phyloP scores from a whole-genome alignment of 148 eudicot species.

The Cornus florida region DNA sequence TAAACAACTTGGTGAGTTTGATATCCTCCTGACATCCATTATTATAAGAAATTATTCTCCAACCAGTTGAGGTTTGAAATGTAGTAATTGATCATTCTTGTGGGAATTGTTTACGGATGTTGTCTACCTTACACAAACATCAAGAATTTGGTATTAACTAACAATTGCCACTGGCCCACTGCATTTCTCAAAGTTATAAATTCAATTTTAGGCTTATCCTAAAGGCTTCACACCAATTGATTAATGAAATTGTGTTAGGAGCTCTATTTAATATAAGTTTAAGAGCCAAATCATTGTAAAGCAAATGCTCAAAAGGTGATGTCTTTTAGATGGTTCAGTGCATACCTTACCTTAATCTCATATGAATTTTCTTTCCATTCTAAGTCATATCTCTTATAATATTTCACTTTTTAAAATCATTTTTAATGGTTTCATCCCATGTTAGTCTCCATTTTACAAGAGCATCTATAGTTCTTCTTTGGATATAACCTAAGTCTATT shows the following conservation, averaged over 20 bases:
- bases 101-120: not conserved
- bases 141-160: not conserved
- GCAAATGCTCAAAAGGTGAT: not conserved
- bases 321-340: not conserved
- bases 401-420: too few relatives aligned
- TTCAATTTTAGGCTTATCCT: not conserved
- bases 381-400: too few relatives aligned
- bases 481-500: too few relatives aligned
- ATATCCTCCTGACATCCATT: too few relatives aligned
- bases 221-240: not conserved
- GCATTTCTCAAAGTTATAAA: not conserved
- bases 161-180: not conserved
- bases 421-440: too few relatives aligned
- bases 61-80: not conserved
- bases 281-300: constrained; percentile 3
- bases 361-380: too few relatives aligned
- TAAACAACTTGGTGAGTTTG: constrained; percentile 86
- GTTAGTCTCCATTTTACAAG: too few relatives aligned
- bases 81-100: not conserved
- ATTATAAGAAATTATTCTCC: not conserved
- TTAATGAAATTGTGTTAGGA: not conserved
- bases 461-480: too few relatives aligned
- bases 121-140: not conserved
- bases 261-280: not conserved
- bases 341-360: not conserved